Evolutionary conservation across 2,329 filamentous ascomycete genomes (phyloP), one percentile per base, ranked within the genome.

Genomic region (Beauveria sp.): DNA sequence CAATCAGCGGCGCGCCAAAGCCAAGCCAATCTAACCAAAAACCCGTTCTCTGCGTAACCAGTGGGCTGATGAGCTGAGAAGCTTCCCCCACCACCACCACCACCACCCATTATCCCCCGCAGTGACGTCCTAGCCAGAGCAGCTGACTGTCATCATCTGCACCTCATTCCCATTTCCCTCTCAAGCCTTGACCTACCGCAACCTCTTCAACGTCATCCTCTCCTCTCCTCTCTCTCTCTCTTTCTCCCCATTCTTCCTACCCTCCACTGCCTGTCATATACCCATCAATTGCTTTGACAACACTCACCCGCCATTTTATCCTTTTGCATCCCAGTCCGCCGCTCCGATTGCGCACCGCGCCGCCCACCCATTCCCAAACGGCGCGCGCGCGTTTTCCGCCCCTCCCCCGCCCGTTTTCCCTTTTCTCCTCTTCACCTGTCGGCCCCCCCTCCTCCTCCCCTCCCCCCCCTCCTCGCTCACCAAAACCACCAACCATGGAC

Each of bases 401-500:
- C 49, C 49, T 43, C 42, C 42, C 42, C 24, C 22, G 46, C 46
- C 46, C 46, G 46, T 26, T 50, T 26, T 52, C 38, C 38, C 24
- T 52, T 34, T 12, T 30, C 26, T 45, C 30, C 30, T 12, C 34
- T 38, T 38, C 34, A 38, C 34, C 34, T 16, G 12, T 30, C 52
- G 22, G 8, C 2, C 45, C 49, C 49, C 8, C 47, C 38, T 14
- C 53, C 22, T 2, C 9, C 28, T 3, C 20, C 10, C 26, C 2
- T 8, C 26, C 9, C 46, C 46, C 20, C 16, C 10, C 10, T 12
- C 30, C 10, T 34, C 30, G 30, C 30, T 34, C 30, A 47, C 43
- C 42, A 24, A 42, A n/a, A 46, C 20, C 14, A 43, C 30, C 26
- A 49, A 51, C 28, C 62, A 83, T 82, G 79, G 79, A 82, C 62